Conservation (phyloP, 2,329 filamentous ascomycete genomes). For the Pseudocercospora eumusae region DNA sequence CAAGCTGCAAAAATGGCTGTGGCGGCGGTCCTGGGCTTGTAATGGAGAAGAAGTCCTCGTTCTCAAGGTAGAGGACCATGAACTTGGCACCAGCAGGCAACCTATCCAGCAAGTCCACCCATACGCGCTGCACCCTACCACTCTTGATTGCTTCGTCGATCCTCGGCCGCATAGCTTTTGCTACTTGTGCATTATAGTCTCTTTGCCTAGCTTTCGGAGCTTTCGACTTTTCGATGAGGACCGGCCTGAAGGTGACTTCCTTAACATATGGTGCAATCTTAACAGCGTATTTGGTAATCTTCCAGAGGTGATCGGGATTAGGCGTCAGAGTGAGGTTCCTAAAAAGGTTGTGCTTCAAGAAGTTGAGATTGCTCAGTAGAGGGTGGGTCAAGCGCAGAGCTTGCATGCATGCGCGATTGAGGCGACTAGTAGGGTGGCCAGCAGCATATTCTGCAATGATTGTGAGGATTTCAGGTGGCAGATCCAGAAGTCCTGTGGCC, state of each 20-base stretch:
- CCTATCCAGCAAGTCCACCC: background rate
- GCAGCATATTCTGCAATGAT: background rate
- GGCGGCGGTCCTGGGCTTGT: background rate
- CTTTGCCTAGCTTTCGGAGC: background rate
- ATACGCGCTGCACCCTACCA: background rate
- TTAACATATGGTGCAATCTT: background rate
- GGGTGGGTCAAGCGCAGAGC: background rate
- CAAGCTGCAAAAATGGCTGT: background rate
- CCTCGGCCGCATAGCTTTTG: background rate
- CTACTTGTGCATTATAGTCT: background rate
- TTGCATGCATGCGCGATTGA: background rate
- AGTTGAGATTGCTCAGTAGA: background rate
- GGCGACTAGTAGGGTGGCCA: background rate
- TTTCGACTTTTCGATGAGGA: background rate
- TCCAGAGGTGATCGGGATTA: background rate
- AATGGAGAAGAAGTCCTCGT: background rate
- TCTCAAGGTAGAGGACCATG: background rate
- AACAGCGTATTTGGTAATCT: background rate
- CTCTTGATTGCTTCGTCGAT: background rate
- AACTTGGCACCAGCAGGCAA: background rate
- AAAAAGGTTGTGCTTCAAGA: background rate
- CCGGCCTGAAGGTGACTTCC: background rate
- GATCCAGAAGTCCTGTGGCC: background rate
- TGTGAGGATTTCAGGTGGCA: background rate
- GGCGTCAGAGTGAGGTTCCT: background rate